Evolutionary conservation across 345 rosid species (phyloP).

Genomic region (Cardamine chenopodiifolia): DNA sequence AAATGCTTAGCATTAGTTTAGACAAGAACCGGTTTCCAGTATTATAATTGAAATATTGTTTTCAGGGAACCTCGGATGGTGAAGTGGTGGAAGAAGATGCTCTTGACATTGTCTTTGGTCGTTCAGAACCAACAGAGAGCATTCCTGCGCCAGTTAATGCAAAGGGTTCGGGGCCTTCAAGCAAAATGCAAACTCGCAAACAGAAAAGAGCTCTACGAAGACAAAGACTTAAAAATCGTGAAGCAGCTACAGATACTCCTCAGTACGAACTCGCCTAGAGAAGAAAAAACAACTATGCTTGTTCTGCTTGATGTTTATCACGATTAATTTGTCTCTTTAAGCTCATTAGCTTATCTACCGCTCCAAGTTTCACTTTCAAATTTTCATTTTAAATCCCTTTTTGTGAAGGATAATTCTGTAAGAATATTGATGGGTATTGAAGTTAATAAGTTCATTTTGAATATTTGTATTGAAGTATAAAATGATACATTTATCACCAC

Average conservation of each 20-base stretch:
- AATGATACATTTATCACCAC: slow-evolving; percentile 7
- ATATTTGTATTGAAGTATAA: not conserved
- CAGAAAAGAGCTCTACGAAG: slow-evolving; percentile 44
- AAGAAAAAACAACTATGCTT: not conserved
- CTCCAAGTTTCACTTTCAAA: not conserved
- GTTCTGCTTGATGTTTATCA: not conserved
- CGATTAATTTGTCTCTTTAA: not conserved
- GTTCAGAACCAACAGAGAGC: slow-evolving; percentile 31
- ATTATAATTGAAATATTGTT: not conserved
- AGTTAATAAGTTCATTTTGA: no score
- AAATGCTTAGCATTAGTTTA: slow-evolving; percentile 16
- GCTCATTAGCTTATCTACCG: not conserved
- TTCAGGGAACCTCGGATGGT: slow-evolving; percentile 30
- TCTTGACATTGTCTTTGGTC: slow-evolving; percentile 40
- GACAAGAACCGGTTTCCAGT: not conserved
- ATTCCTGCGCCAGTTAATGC: slow-evolving; percentile 5
- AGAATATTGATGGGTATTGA: not conserved
- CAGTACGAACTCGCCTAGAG: not conserved
- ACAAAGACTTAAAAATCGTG: slow-evolving; percentile 38
- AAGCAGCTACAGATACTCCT: slow-evolving; percentile 30
- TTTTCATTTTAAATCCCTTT: slow-evolving; percentile 19
- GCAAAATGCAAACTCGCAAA: slow-evolving; percentile 38
- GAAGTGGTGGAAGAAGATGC: slow-evolving; percentile 35
- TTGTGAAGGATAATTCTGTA: not conserved
- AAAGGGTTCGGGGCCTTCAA: not conserved